A percentile compares a stretch with the other conserved stretches of the same genome.
Conservation (phyloP, 1,284 basidiomycete genomes). For the Sporisorium sorghi region DNA sequence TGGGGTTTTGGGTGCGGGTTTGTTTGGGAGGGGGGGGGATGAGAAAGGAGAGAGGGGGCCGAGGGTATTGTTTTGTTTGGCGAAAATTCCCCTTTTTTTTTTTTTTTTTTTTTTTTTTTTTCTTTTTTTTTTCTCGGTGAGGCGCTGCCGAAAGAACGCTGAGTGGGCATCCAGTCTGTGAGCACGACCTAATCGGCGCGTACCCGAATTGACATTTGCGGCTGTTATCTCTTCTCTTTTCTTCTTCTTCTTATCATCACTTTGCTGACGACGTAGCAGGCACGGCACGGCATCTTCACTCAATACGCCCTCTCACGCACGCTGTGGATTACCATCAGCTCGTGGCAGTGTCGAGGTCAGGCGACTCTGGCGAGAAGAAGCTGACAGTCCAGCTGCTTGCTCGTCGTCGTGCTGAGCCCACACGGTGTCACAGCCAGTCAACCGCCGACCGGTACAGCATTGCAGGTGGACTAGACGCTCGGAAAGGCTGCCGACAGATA, state of each 20-base stretch:
- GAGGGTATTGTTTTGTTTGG: too few relatives aligned
- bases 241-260: neutral
- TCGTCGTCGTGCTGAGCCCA: too few relatives aligned
- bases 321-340: neutral
- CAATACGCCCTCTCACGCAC: neutral
- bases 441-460: too few relatives aligned
- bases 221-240: neutral
- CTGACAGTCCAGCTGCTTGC: neutral
- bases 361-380: neutral
- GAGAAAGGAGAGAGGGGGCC: too few relatives aligned
- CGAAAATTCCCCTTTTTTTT: too few relatives aligned
- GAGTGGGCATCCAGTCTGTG: slow-evolving; percentile 28
- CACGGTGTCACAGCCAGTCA: too few relatives aligned
- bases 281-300: neutral
- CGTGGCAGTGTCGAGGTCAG: neutral
- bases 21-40: too few relatives aligned
- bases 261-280: neutral
- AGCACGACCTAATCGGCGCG: slow-evolving; percentile 5
- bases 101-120: too few relatives aligned
- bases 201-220: neutral
- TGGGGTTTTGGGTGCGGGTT: too few relatives aligned
- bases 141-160: neutral
- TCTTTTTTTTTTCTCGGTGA: too few relatives aligned
- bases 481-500: neutral
- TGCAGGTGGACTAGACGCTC: too few relatives aligned